Evolutionary conservation across 768 basidiomycete genomes (phyloP), one percentile per base, ranked within the genome.

Genomic region (Tricholoma terreum): DNA sequence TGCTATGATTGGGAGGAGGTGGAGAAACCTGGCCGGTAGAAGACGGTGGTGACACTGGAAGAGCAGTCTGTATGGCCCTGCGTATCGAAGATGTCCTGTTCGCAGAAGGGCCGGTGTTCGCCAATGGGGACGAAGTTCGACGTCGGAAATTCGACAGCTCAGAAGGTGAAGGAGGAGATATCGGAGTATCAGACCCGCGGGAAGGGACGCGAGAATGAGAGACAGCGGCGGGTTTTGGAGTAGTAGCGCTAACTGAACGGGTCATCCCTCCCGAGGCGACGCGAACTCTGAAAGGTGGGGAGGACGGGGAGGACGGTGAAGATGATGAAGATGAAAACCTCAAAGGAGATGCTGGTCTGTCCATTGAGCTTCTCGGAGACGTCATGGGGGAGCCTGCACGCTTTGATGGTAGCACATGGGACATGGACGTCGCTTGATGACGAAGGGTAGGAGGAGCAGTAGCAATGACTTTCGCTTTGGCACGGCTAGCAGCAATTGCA

Each of bases 401-500:
- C 61, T 76, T 73, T 43, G 69, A 68, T 43, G 85, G 77, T 30
- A 79, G 73, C 7, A 80, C 77, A 63, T 89, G 83, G 33, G 89
- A 77, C 14, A 81, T 76, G 50, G 90, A 89, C 8, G 89, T 92
- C 5, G 90, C 89, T 68, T 92, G 90, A 69, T 93, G 92, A 52
- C 87, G 81, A 50, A 91, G 77, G 51, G 82, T 82, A 3, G 92
- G 92, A 17, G 92, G 92, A 8, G 90, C 89, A 31, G 80, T 86
- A 2, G 92, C 90, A 58, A 91, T 91, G 19, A 84, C 87, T 65
- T 86, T 92, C 14, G 91, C 90, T 68, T 92, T 95, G 14, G 89
- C 91, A 21, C 93, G 82, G 67, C 90, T 94, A 19, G 94, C 92
- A 38, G 94, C 94, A 64, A 95, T 90, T 21, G 91, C 85, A 8